Evolutionary conservation across 2,329 filamentous ascomycete species (phyloP).

Genomic region (Fusarium hainanense): DNA sequence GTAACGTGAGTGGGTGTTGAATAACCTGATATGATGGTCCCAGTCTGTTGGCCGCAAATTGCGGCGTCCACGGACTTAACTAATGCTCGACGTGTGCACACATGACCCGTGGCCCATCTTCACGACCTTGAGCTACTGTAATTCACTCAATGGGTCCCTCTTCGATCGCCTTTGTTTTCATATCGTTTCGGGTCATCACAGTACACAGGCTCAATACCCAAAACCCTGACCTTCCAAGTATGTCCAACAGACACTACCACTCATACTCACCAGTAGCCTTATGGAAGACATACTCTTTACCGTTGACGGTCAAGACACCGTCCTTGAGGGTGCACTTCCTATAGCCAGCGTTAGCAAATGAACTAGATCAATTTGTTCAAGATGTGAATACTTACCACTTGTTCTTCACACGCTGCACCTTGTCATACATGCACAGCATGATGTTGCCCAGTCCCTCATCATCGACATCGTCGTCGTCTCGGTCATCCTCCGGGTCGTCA

Average conservation of each 20-base stretch:
- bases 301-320: conserved; percentile 90
- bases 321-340: conserved; percentile 99
- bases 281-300: conserved; percentile 97
- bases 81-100: conserved; percentile 21
- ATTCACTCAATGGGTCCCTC: not conserved
- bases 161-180: conserved; percentile 17
- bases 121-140: conserved; percentile 8
- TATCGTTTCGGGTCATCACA: conserved; percentile 13
- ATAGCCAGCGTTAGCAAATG: conserved; percentile 22
- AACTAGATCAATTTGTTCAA: not conserved
- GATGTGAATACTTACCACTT: conserved; percentile 73
- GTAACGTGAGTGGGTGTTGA: conserved; percentile 15
- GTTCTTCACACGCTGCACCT: conserved; percentile 99
- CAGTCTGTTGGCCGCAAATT: conserved; percentile 43
- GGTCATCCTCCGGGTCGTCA: conserved; percentile 90
- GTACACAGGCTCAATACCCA: conserved; percentile 7
- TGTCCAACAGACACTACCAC: conserved; percentile 69
- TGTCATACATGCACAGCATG: conserved; percentile 99
- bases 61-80: conserved; percentile 26
- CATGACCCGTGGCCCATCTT: conserved; percentile 20
- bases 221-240: conserved; percentile 6
- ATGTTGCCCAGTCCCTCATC: conserved; percentile 87
- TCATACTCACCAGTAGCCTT: conserved; percentile 98
- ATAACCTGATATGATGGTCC: conserved; percentile 27
- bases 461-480: conserved; percentile 85